Evolutionary conservation across 345 rosid genomes (phyloP), one percentile per base, ranked within the genome.

Genomic region (Acer saccharum): DNA sequence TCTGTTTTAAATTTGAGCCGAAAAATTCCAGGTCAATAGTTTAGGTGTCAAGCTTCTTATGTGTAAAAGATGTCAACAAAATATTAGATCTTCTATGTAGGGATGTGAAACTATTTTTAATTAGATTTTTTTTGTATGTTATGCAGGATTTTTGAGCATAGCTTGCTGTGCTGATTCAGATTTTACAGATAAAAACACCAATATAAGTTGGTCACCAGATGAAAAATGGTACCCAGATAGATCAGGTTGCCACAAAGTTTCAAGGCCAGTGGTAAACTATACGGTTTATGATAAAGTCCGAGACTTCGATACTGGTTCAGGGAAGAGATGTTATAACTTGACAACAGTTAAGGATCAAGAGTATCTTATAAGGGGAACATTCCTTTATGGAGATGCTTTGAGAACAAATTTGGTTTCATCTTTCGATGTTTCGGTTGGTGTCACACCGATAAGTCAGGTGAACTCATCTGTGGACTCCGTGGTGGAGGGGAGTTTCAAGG

Each of bases 111-210:
- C 39, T 35, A 50, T 14, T 4, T 57, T 7, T 58, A 41, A n/a
- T 57, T 18, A 27, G 12, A 3, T 18, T 23, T 1, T 3, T 75
- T 20, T 25, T 13, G 27, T 25, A 43, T 41, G 60, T 74, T 44
- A 12, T 87, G 88, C 88, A 89, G 95, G 76, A 1, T 83, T 82
- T 75, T 41, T 88, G 78, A 88, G 91, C 86, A 86, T 89, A 80
- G 87, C 86, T 73, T 87, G 93, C 81, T 88, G 95, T 41, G 84
- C 87, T 3, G 79, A 68, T 9, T 64, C 85, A 25, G 76, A 23
- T 62, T 65, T 44, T 75, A 85, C 75, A 3, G 84, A 84, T 41
- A 46, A 17, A 29, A 73, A 46, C 16, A 32, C 71, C 44, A 20
- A 27, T 14, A 80, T 88, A 60, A 65, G 2, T 1, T 89, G 90